phyloP scores from a whole-genome alignment of 2,329 filamentous ascomycete species.

The Neofusicoccum laricinum region DNA sequence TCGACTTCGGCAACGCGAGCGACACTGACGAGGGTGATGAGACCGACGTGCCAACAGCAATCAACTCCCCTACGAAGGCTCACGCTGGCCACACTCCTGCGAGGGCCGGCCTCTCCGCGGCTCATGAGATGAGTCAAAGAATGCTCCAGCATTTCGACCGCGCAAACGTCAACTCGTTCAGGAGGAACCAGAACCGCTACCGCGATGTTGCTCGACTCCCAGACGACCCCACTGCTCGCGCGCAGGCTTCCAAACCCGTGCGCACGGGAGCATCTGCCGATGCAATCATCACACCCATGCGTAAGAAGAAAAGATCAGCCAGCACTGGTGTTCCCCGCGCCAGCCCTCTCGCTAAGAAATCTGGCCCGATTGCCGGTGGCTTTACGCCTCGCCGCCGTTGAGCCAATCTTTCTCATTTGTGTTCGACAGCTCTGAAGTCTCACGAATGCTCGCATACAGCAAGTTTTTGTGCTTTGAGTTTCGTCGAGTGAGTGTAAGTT shows the following conservation, averaged over 20 bases:
- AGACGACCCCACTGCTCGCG: constrained; percentile 34
- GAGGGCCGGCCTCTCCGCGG: constrained; percentile 20
- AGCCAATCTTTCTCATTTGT: not conserved
- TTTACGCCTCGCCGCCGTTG: constrained; percentile 11
- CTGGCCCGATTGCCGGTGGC: constrained; percentile 9
- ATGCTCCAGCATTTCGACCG: constrained; percentile 37
- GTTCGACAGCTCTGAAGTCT: not conserved
- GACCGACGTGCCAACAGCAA: constrained; percentile 34
- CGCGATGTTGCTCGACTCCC: constrained; percentile 37
- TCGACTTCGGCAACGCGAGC: constrained; percentile 36
- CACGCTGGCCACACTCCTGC: constrained; percentile 31
- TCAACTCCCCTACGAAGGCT: constrained; percentile 31
- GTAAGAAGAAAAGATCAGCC: constrained; percentile 26
- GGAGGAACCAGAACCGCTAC: constrained; percentile 38
- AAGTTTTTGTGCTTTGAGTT: not conserved
- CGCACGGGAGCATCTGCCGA: constrained; percentile 39
- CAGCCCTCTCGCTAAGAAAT: constrained; percentile 13
- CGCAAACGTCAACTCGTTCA: constrained; percentile 43
- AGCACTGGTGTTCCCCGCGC: not conserved
- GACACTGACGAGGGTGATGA: constrained; percentile 37
- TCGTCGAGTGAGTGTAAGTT: not conserved
- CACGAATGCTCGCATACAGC: not conserved
- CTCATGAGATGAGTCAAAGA: constrained; percentile 17
- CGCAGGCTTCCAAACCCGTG: constrained; percentile 35
- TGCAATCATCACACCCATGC: constrained; percentile 37